Evolutionary conservation across 2,329 filamentous ascomycete species (phyloP).

Genomic region (Alternaria gaisen): DNA sequence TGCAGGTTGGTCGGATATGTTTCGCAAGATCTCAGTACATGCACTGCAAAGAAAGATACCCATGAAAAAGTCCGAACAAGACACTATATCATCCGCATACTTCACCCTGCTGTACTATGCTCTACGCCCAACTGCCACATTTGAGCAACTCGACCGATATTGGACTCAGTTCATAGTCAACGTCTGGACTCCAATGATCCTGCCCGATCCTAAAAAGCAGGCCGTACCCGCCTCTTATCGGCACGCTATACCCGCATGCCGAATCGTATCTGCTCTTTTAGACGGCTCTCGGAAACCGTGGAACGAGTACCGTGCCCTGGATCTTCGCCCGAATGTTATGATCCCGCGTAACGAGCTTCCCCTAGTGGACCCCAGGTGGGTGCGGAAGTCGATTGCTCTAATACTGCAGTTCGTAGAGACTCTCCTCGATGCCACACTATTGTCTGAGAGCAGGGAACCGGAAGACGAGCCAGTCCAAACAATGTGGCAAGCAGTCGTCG

Average conservation of each 20-base stretch:
- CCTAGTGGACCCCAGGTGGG: conserved; percentile 84
- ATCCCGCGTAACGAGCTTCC: conserved; percentile 76
- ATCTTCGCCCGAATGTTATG: conserved; percentile 59
- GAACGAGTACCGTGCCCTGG: conserved; percentile 76
- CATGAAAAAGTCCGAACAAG: conserved; percentile 70
- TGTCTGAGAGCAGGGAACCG: conserved; percentile 48
- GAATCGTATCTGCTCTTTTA: conserved; percentile 77
- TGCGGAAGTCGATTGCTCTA: conserved; percentile 72
- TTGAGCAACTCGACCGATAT: conserved; percentile 73
- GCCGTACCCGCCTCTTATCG: conserved; percentile 25
- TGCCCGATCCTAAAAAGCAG: conserved; percentile 7
- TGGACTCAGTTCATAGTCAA: conserved; percentile 80
- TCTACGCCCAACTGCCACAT: conserved; percentile 73
- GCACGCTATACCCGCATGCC: conserved; percentile 55
- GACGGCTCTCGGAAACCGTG: conserved; percentile 70
- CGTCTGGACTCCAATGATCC: conserved; percentile 60
- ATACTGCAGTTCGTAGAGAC: conserved; percentile 71
- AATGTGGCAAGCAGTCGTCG: conserved; percentile 70
- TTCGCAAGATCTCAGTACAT: conserved; percentile 37
- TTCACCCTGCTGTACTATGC: conserved; percentile 61
- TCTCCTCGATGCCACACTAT: conserved; percentile 61
- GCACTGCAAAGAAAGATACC: conserved; percentile 58
- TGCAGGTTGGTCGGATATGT: conserved; percentile 51
- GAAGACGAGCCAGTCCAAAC: conserved; percentile 61
- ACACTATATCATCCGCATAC: conserved; percentile 73